Base-by-base conservation (phyloP, 2,329 filamentous ascomycete genomes). In the Harringtonia lauricola region DNA sequence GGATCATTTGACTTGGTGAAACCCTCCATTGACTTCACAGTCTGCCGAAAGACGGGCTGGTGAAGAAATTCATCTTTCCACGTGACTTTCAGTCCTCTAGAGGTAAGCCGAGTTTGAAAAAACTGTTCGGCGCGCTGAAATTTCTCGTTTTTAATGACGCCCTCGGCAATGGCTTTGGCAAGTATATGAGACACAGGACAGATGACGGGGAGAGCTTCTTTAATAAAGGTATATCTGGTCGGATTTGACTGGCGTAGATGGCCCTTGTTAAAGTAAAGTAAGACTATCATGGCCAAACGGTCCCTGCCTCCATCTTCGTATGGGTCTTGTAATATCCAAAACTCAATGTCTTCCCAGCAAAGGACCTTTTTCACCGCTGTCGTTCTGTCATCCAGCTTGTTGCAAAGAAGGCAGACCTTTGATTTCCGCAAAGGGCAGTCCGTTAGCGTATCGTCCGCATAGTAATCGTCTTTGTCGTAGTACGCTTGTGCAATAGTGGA, bases 281-380 rank as follows among this genome's bases (percentile, higher is more conserved):
- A 31, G 18, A 46, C 29, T 36, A 42, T 44, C 46, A 44, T 48
- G 18, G 41, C 43, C 19, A 48, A 38, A 19, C 36, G 34, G 26
- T 50, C 43, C 7, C 40, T 38, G 34, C 43, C 46, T 37, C 48
- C 41, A 41, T 48, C 42, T 15, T 38, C 17, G 33, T 43, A 24
- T 8, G 46, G 43, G n/a, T n/a, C n/a, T n/a, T n/a, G 41, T 50
- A 48, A 29, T 22, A 50, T 42, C 43, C 43, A 50, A 29, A 50
- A 33, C 17, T 50, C 37, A 18, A 50, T 46, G 31, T 50, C 46
- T 41, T 50, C 48, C 46, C 44, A 50, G 44, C 44, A 50, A 21
- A 48, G 41, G 17, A 50, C 44, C 26, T 48, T 42, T 19, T 36
- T 31, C 37, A 19, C 39, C 19, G 47, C 40, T 22, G 28, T 36